A percentile compares a stretch with the other conserved stretches of the same genome.
These are phyloP conservation scores for Beauveria asiatica DNA, from an alignment of 2,329 filamentous ascomycete genomes.

Conservation along the genomic window DNA sequence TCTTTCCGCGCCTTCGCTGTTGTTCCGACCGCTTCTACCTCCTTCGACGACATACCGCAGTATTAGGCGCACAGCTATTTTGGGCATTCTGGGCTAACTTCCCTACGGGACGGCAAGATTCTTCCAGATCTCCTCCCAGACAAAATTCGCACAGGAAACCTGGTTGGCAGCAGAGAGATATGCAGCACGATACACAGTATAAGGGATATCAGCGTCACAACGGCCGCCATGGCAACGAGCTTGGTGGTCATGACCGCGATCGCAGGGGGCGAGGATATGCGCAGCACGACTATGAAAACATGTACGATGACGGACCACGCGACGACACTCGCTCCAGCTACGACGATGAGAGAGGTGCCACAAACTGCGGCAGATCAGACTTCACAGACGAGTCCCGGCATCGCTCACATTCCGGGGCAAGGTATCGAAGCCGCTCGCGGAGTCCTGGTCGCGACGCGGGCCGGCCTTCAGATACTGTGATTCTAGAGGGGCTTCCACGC, in stretches of 20 bases:
- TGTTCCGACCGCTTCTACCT: background rate
- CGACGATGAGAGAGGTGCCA: slow-evolving; percentile 13
- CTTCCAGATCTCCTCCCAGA: slow-evolving; percentile 35
- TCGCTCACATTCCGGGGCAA: background rate
- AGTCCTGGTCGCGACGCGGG: slow-evolving; percentile 31
- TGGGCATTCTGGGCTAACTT: slow-evolving; percentile 36
- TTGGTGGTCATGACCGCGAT: slow-evolving; percentile 9
- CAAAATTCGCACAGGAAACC: slow-evolving; percentile 29
- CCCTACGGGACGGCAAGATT: slow-evolving; percentile 33
- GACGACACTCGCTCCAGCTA: slow-evolving; percentile 19
- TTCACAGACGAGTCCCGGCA: slow-evolving; percentile 12
- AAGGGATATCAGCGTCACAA: slow-evolving; percentile 16
- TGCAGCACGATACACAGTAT: slow-evolving; percentile 15
- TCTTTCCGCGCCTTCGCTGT: slow-evolving; percentile 7
- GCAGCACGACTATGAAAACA: slow-evolving; percentile 17
- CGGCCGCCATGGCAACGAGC: slow-evolving; percentile 7
- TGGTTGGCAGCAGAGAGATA: slow-evolving; percentile 19
- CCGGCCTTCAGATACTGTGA: slow-evolving; percentile 41
- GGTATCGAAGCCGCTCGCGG: slow-evolving; percentile 24
- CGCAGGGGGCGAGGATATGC: slow-evolving; percentile 10
- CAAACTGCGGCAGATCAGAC: slow-evolving; percentile 8
- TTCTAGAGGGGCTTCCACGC: slow-evolving; percentile 45
- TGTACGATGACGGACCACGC: slow-evolving; percentile 30
- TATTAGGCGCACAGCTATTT: slow-evolving; percentile 12
- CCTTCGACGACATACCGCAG: background rate